Evolutionary conservation across 2,329 filamentous ascomycete genomes (phyloP), one percentile per base, ranked within the genome.

Genomic region (Rhytidhysteron rufulum): DNA sequence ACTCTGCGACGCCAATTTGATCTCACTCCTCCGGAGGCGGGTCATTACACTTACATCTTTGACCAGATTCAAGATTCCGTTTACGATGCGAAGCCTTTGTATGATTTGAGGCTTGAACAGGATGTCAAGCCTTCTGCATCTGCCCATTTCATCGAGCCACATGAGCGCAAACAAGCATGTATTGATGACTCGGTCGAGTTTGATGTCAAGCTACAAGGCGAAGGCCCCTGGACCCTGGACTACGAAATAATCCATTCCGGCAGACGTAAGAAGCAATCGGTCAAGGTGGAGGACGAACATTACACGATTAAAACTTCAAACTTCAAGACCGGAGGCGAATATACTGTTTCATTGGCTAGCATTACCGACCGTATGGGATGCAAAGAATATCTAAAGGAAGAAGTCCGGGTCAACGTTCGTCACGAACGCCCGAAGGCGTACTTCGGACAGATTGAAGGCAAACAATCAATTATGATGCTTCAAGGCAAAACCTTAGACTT

Each of bases 181-280:
- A 84, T 97, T 40, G 88, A 93, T 44, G 84, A 95, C 41, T 75
- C 83, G 16, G 80, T 90, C 5, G 78, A 83, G 22, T 80, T 93
- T 20, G 80, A 88, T 41, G 80, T 96, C 29, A 67, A 75, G 37
- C 77, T 97, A 31, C 73, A 81, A 33, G 93, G 94, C 31, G 89
- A 97, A 54, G 77, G 83, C 15, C 93, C 94, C 0, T 97, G 91
- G 74, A 85, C 77, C 17, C 69, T 98, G 29, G 89, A 97, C 59
- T 98, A 95, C 70, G 93, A 97, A 65, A 72, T 96, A 30, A 79
- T 96, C 6, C 87, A 97, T 65, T 86, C 89, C 40, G 90, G 90
- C 40, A 94, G 86, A 66, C 81, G 90, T 39, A 83, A 80, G 47
- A 84, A 86, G 37, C 77, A 85, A 52, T 73, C 80, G 19, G 72